A percentile compares a stretch with the other conserved stretches of the same genome.
phyloP scores from a whole-genome alignment of 345 rosid genomes.

The Crucihimalaya himalaica region DNA sequence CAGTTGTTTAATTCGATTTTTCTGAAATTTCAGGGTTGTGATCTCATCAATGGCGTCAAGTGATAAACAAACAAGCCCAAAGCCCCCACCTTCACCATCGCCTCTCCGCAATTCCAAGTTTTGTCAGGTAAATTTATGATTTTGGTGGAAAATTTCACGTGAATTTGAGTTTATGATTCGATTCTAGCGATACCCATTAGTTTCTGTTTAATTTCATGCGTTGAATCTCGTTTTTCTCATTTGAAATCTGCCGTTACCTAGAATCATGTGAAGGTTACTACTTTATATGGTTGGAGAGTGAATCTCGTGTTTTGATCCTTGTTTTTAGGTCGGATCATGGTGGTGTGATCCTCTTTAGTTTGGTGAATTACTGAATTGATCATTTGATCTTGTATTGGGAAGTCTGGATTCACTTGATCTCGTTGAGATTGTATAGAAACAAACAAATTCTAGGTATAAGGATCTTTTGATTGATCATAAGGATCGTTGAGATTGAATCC shows the following conservation, averaged over 20 bases:
- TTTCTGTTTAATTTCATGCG: conserved; percentile 14
- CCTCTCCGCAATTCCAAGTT: conserved; percentile 88
- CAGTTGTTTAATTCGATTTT: not conserved
- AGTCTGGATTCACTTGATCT: not conserved
- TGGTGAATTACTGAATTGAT: not conserved
- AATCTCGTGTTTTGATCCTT: conserved; percentile 34
- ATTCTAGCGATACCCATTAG: conserved; percentile 11
- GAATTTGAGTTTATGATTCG: not conserved
- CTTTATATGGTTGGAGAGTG: not conserved
- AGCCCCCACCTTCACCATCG: conserved; percentile 90
- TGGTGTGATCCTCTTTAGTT: not conserved
- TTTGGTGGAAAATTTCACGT: not conserved
- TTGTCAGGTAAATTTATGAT: conserved; percentile 57
- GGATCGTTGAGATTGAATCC: conserved; percentile 6
- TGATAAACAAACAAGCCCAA: conserved; percentile 50
- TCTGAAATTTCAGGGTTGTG: conserved; percentile 16
- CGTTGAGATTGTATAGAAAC: conserved; percentile 6
- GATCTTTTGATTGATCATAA: not conserved
- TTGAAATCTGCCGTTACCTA: conserved; percentile 4
- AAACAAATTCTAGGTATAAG: not conserved
- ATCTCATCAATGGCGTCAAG: conserved; percentile 66
- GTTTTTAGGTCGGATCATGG: not conserved
- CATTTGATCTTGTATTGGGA: not conserved
- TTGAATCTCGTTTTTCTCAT: conserved; percentile 9
- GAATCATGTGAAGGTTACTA: conserved; percentile 2